These are phyloP conservation scores for Gryganskiella cystojenkinii DNA, from an alignment of 192 early-diverging fungal genomes.

Conservation along the genomic window DNA sequence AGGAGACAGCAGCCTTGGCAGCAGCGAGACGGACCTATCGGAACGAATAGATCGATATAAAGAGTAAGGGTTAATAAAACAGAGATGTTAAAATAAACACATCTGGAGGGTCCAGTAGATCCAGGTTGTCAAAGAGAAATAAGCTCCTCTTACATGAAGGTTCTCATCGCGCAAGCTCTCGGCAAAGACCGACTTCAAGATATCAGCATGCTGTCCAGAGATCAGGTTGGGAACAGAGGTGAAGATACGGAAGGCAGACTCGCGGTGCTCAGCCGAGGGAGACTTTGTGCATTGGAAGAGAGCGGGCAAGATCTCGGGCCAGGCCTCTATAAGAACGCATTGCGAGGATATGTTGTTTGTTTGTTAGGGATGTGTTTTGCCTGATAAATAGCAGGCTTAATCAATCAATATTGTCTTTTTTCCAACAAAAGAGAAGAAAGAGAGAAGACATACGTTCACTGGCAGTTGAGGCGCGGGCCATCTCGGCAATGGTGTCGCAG, in stretches of 20 bases:
- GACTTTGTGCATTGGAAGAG: conserved; percentile 88
- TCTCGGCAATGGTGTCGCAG: conserved; percentile 92
- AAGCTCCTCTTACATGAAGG: conserved; percentile 54
- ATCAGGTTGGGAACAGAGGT: conserved; percentile 84
- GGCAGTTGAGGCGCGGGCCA: conserved; percentile 70
- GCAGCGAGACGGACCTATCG: conserved; percentile 78
- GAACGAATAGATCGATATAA: neutral
- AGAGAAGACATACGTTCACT: conserved; percentile 56
- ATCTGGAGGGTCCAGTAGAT: too few species aligned
- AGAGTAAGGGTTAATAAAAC: conserved; percentile 7
- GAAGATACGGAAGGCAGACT: conserved; percentile 93
- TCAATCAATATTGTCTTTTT: too few species aligned
- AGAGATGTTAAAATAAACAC: too few species aligned
- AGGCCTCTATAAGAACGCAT: conserved; percentile 62
- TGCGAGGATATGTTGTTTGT: neutral
- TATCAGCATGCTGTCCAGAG: conserved; percentile 72
- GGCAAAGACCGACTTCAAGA: conserved; percentile 78
- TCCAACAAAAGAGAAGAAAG: too few species aligned
- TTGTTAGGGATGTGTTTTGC: conserved; percentile 8
- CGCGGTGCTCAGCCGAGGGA: conserved; percentile 77
- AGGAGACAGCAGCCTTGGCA: conserved; percentile 80
- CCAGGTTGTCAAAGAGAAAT: neutral
- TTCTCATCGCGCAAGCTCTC: conserved; percentile 78
- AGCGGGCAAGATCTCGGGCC: conserved; percentile 84
- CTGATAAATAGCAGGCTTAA: too few species aligned